Percentiles rank a stretch among this genome's conserved stretches.
phyloP scores from a whole-genome alignment of 306 rosid genomes.

The Rubus idaeus region DNA sequence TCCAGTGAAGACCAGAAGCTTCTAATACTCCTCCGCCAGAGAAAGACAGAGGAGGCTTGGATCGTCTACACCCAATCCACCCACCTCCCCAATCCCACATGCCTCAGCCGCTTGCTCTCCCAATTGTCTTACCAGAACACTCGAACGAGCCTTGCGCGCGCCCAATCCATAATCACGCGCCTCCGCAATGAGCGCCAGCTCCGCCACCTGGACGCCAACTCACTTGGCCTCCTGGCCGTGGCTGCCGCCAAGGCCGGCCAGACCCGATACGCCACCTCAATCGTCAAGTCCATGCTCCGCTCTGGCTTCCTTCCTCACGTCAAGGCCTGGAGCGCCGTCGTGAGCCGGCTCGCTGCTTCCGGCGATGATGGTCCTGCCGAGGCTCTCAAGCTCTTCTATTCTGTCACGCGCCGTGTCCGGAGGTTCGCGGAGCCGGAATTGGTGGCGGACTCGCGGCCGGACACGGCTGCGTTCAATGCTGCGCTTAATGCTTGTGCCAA shows the following conservation, averaged over 20 bases:
- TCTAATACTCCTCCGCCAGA: slow-evolving; percentile 60
- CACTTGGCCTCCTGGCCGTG: slow-evolving; percentile 85
- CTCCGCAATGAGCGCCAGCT: slow-evolving; percentile 90
- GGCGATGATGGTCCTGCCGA: slow-evolving; percentile 63
- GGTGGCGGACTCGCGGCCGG: slow-evolving; percentile 67
- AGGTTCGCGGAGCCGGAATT: slow-evolving; percentile 40
- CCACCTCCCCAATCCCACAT: slow-evolving; percentile 71
- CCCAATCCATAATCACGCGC: slow-evolving; percentile 88
- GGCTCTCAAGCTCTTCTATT: slow-evolving; percentile 57
- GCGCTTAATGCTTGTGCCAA: slow-evolving; percentile 89
- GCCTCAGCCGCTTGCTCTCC: slow-evolving; percentile 80
- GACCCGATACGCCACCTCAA: slow-evolving; percentile 72
- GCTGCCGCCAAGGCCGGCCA: slow-evolving; percentile 74
- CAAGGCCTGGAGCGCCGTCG: slow-evolving; percentile 94
- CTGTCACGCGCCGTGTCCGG: slow-evolving; percentile 58
- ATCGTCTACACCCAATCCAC: slow-evolving; percentile 43
- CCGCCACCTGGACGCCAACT: slow-evolving; percentile 83
- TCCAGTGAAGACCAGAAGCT: slow-evolving; percentile 57
- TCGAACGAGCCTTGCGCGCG: slow-evolving; percentile 60
- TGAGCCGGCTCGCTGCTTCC: slow-evolving; percentile 63
- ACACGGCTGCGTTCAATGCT: slow-evolving; percentile 79
- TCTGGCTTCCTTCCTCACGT: slow-evolving; percentile 94
- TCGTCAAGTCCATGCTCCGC: slow-evolving; percentile 95
- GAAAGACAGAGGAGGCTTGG: slow-evolving; percentile 93
- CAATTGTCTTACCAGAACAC: slow-evolving; percentile 70